Evolutionary conservation across 169 alveolate genomes (phyloP), one percentile per base, ranked within the genome.

Genomic region (Plasmodium reichenowi): DNA sequence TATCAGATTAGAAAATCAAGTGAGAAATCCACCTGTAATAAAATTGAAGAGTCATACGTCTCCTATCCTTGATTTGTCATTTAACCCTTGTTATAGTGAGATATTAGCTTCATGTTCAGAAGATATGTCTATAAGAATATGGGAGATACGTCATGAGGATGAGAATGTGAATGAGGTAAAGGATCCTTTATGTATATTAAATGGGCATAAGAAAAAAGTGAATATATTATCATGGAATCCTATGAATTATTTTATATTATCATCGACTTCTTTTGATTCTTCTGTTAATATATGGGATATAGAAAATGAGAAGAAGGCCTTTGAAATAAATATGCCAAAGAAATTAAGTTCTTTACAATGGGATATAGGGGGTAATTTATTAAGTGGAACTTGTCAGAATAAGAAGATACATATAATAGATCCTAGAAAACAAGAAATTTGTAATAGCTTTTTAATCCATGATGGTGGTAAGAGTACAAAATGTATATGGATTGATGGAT

Each of bases 41-140:
- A 93, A 92, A 58, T 67, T 94, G 29, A 68, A 71, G 58, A 95
- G 96, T 0, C 96, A 94, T 72, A 89, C 93, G 20, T 93, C 95
- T 15, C 50, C 78, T 7, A 85, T 94, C 20, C 88, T 85, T 48
- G 96, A 94, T 50, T 58, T 94, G n/a, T 62, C 59, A 60, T 94
- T 94, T 74, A 94, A 94, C 70, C 93, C 91, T 10, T 94, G 93
- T 59, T 76, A 89, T 72, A 83, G 74, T 54, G 89, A 78, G 72
- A 60, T 94, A 10, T 13, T 94, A 45, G 95, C 95, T 32, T 89
- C 96, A 5, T 89, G 94, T 38, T 94, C 96, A 2, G 96, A 94
- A 60, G 96, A 94, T 22, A 45, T 88, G 74, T 32, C 94, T 10
- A 72, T 94, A 2, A 62, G 86, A 47, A 90, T 94, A 13, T 94